Percentiles rank a stretch among this genome's conserved stretches.
Evolutionary conservation across 352 stramenopile species (phyloP).

Genomic region (Blastocystis hominis): DNA sequence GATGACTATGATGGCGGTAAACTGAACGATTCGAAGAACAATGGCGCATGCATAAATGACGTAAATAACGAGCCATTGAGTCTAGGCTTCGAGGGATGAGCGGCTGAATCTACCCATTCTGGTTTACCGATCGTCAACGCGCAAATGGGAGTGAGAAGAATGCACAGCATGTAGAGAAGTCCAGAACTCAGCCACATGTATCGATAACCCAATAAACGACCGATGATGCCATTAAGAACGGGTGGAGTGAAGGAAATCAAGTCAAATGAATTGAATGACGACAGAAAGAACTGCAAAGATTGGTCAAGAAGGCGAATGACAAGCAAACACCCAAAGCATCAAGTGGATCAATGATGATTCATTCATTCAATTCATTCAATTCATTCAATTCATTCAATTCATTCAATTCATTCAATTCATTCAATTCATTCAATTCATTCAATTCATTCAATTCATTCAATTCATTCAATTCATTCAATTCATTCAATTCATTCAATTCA

Average conservation of each 20-base stretch:
- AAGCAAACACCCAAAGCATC: too few species aligned
- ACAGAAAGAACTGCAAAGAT: too few species aligned
- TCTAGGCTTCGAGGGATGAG: background rate
- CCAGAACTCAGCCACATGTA: constrained; percentile 25
- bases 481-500: too few species aligned
- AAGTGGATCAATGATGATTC: too few species aligned
- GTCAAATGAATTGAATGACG: too few species aligned
- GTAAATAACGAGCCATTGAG: constrained; percentile 24
- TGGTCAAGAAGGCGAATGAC: too few species aligned
- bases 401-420: too few species aligned
- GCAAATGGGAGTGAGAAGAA: constrained; percentile 24
- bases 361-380: too few species aligned
- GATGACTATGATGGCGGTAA: constrained; percentile 42
- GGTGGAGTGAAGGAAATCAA: constrained; percentile 22
- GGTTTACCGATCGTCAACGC: background rate
- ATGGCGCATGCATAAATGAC: background rate
- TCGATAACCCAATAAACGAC: constrained; percentile 22
- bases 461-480: background rate
- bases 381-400: too few species aligned
- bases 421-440: too few species aligned
- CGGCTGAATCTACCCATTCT: background rate
- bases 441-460: background rate
- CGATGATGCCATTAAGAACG: background rate
- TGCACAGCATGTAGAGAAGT: constrained; percentile 15
- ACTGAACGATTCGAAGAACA: constrained; percentile 29